A percentile compares a stretch with the other conserved stretches of the same genome.
These are phyloP conservation scores for Harringtonia aguacate DNA, from an alignment of 2,329 filamentous ascomycete genomes.

Conservation along the genomic window DNA sequence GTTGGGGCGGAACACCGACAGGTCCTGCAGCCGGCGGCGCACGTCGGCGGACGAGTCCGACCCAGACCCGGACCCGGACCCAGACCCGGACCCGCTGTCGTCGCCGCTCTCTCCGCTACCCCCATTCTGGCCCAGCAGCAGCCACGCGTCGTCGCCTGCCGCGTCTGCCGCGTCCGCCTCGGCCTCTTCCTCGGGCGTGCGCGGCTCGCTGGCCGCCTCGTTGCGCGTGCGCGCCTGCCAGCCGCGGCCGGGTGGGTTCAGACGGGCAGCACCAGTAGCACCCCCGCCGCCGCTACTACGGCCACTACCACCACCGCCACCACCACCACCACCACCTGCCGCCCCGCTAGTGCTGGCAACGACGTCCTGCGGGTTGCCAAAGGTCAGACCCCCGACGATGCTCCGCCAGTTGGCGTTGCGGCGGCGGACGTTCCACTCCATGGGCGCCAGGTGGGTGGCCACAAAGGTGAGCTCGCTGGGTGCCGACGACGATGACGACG, in stretches of 20 bases:
- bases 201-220: constrained; percentile 12
- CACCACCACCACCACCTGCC: too few relatives aligned
- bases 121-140: constrained; percentile 4
- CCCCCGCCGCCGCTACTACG: too few relatives aligned
- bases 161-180: constrained; percentile 17
- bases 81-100: background rate
- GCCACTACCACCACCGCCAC: too few relatives aligned
- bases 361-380: constrained; percentile 43
- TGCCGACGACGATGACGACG: too few relatives aligned
- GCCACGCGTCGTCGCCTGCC: constrained; percentile 23
- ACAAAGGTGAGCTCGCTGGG: constrained; percentile 70
- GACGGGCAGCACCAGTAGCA: background rate
- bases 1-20: constrained; percentile 63
- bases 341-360: background rate
- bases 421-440: constrained; percentile 65
- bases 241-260: background rate
- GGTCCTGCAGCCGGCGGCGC: constrained; percentile 31
- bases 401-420: constrained; percentile 83
- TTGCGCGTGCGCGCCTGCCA: constrained; percentile 9
- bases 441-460: constrained; percentile 77
- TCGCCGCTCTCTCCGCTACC: too few relatives aligned
- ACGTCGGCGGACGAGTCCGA: constrained; percentile 8
- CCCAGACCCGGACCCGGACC: constrained; percentile 4
- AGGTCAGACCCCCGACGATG: constrained; percentile 72
- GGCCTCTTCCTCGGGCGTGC: constrained; percentile 21